Base-by-base conservation (phyloP, 179 eudicot genomes). In the Patellifolia procumbens region DNA sequence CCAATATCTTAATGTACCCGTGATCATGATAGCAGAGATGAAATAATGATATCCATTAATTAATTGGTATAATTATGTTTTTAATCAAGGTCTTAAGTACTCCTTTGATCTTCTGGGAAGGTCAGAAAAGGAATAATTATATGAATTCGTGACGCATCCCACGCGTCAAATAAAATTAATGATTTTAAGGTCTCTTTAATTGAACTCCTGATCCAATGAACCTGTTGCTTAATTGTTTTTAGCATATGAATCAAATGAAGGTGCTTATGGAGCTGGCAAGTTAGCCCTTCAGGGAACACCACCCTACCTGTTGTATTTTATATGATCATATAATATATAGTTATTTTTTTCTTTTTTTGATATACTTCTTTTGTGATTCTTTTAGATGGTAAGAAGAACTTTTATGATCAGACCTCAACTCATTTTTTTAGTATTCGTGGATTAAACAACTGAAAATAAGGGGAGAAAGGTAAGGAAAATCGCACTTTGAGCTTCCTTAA, bases 241-340 rank as follows among this genome's bases (percentile, higher is more conserved):
- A 32, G 64, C 51, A 68, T 68, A 74, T 74, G 69, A 63, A 81
- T 70, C 81, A 74, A 17, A 67, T 52, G 68, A 74, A 67, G 73
- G 79, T 82, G 81, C 78, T n/a, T 13, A 28, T 68, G 2, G 59
- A 70, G 84, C 84, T 82, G 84, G 71, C 84, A 69, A 82, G 84
- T 69, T 78, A 6, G 79, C 53, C 28, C 35, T 39, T 66, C 10
- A 45, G 79, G 84, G 79, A 78, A 74, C 84, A 81, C 39, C 84
- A 81, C 39, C 72, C 72, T 46, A 46, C 7, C 72, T 3, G 22
- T 53, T 35, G 2, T 73, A 28, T 48, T 20, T 26, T 13, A 16
- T 17, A 62, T 24, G 53, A 74, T 79, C 42, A 59, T 58, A 58
- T 60, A 29, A 29, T 74, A 26, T 29, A 59, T 16, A 39, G 43